Percentiles rank a stretch among this genome's conserved stretches.
Conservation (phyloP, 306 rosid genomes). For the Alnus glutinosa region DNA sequence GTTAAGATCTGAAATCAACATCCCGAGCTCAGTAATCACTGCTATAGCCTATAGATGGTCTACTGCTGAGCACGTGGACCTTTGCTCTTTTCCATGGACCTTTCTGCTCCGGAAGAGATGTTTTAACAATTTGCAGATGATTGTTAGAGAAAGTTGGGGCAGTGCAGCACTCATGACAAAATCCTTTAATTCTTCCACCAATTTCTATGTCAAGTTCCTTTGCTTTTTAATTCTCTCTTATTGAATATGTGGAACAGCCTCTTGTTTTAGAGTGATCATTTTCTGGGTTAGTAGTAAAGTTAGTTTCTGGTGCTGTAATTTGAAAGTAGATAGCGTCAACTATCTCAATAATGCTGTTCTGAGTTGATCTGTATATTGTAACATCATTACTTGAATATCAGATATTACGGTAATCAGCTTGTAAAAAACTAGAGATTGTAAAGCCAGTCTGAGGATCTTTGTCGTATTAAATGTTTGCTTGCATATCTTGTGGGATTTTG, state of each 20-base stretch:
- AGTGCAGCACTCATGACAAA: not conserved
- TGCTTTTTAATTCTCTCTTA: not conserved
- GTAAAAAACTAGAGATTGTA: not conserved
- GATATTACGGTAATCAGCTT: not conserved
- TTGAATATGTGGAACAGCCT: too few species aligned
- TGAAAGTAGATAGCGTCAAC: not conserved
- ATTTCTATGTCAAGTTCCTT: not conserved
- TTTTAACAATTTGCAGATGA: not conserved
- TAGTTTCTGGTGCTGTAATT: not conserved
- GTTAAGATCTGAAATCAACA: not conserved
- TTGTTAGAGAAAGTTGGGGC: not conserved
- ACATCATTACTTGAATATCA: not conserved
- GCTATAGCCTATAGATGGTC: not conserved
- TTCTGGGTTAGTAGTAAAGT: not conserved
- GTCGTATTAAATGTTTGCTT: not conserved
- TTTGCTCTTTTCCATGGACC: not conserved
- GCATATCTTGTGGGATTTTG: not conserved
- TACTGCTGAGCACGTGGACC: not conserved
- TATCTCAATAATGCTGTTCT: not conserved
- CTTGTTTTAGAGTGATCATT: too few species aligned
- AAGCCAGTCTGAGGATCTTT: not conserved
- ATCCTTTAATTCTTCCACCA: not conserved
- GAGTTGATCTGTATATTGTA: not conserved
- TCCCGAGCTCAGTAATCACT: not conserved
- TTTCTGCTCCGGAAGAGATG: not conserved